Conservation (phyloP, 2,329 filamentous ascomycete genomes). For the Phoma herbarum region DNA sequence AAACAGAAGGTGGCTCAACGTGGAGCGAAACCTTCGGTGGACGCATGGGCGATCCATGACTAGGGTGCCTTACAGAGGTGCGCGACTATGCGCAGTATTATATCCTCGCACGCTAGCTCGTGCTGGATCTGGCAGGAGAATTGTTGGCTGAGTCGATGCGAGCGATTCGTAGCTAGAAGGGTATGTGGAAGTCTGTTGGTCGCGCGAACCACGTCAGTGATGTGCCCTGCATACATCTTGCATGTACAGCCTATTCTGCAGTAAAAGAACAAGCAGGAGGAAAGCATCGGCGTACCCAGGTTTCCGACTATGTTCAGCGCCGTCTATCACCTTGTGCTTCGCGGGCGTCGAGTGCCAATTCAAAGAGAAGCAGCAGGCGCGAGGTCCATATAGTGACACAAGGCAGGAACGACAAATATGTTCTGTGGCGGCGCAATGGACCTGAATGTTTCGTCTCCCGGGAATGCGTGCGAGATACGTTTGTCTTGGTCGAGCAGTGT, state of each 20-base stretch:
- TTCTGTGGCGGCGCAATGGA: constrained; percentile 5
- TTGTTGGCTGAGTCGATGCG: constrained; percentile 16
- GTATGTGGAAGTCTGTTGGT: constrained; percentile 25
- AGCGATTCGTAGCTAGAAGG: constrained; percentile 21
- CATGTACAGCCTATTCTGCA: constrained; percentile 12
- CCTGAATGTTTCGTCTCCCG: constrained; percentile 1
- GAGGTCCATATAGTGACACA: constrained; percentile 41
- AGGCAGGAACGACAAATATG: constrained; percentile 22
- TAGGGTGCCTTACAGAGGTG: constrained; percentile 11
- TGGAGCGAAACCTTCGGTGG: constrained; percentile 4
- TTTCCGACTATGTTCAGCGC: not conserved
- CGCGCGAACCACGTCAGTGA: constrained; percentile 27
- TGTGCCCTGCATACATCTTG: constrained; percentile 21
- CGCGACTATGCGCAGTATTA: constrained; percentile 17
- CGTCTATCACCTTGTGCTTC: not conserved
- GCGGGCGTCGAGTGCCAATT: constrained; percentile 18
- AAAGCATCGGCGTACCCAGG: not conserved
- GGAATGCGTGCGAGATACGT: constrained; percentile 13
- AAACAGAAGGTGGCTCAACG: constrained; percentile 2
- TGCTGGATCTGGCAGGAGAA: constrained; percentile 7
- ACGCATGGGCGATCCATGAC: constrained; percentile 2
- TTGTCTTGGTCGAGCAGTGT: constrained; percentile 9
- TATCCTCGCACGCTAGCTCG: constrained; percentile 23
- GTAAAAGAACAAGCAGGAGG: not conserved
- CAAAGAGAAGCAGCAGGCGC: constrained; percentile 29